A percentile compares a stretch with the other conserved stretches of the same genome.
phyloP scores from a whole-genome alignment of 768 basidiomycete species.

The Albatrellus ellisii region DNA sequence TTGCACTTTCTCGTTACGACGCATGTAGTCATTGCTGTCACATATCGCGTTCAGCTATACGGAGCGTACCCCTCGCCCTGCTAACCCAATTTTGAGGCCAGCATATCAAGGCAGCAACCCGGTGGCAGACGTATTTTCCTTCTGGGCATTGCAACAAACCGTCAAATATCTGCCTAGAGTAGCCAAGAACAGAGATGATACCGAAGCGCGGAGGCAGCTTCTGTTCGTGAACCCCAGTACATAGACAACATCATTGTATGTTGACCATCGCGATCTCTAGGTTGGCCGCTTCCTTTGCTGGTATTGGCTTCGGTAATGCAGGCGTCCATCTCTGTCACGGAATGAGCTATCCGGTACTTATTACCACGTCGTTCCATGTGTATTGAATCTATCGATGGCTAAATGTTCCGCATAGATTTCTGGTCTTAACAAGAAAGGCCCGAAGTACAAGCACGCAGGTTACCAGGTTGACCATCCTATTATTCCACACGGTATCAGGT shows the following conservation, averaged over 20 bases:
- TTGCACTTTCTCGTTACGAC: background rate
- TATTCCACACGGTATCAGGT: slow-evolving; percentile 87
- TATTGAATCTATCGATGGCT: background rate
- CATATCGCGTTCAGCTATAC: slow-evolving; percentile 44
- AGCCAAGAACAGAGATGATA: slow-evolving; percentile 63
- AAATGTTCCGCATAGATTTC: slow-evolving; percentile 77
- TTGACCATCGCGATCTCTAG: slow-evolving; percentile 24
- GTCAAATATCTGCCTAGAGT: slow-evolving; percentile 83
- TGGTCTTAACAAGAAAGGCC: slow-evolving; percentile 87
- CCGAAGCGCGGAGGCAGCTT: slow-evolving; percentile 84
- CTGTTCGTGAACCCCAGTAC: slow-evolving; percentile 37
- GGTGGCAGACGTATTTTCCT: slow-evolving; percentile 90
- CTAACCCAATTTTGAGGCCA: slow-evolving; percentile 83
- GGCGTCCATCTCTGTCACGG: slow-evolving; percentile 88
- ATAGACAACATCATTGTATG: background rate
- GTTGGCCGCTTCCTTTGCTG: slow-evolving; percentile 86
- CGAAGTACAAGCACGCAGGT: slow-evolving; percentile 84
- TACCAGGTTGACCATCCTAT: slow-evolving; percentile 80
- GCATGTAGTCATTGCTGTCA: background rate
- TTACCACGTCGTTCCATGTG: background rate
- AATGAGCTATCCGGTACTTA: slow-evolving; percentile 67
- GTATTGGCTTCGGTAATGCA: slow-evolving; percentile 91
- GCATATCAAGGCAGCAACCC: slow-evolving; percentile 92
- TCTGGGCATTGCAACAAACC: slow-evolving; percentile 86
- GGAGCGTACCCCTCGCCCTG: slow-evolving; percentile 78